phyloP scores from a whole-genome alignment of 345 rosid species.

The Combretum micranthum region DNA sequence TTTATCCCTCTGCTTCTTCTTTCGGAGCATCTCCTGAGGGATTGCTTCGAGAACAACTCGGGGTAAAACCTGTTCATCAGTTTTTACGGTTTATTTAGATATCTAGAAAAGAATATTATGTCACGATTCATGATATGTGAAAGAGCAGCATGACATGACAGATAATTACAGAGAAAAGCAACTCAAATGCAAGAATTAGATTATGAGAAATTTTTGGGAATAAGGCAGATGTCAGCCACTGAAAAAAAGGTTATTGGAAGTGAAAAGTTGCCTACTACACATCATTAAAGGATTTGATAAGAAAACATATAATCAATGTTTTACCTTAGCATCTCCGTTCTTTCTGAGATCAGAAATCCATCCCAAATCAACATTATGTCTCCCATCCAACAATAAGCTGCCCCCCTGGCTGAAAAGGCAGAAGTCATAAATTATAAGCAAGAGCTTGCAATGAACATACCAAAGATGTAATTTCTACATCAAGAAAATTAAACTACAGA shows the following conservation, averaged over 20 bases:
- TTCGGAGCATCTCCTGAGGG: constrained; percentile 59
- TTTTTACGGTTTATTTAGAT: neutral
- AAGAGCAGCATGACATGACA: neutral
- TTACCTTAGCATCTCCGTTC: constrained; percentile 60
- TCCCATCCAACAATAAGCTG: constrained; percentile 65
- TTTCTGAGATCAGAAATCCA: constrained; percentile 77
- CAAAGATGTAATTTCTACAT: too few relatives aligned
- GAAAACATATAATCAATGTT: neutral
- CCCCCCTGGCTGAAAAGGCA: constrained; percentile 41
- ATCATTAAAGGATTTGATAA: too few relatives aligned
- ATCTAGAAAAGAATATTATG: too few relatives aligned
- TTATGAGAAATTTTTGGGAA: neutral
- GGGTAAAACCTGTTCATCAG: constrained; percentile 54
- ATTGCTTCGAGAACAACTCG: constrained; percentile 80
- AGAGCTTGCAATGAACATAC: neutral
- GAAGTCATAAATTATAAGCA: neutral
- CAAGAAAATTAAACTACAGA: neutral
- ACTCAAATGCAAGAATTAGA: neutral
- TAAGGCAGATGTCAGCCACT: too few relatives aligned
- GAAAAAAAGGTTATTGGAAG: too few relatives aligned
- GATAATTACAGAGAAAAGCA: neutral
- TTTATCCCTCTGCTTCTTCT: constrained; percentile 68
- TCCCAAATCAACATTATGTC: constrained; percentile 74
- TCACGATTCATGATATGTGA: too few relatives aligned
- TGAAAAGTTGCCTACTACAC: too few relatives aligned